Evolutionary conservation across 1,139 yeast species (phyloP), one percentile per base, ranked within the genome.

Genomic region (Diutina pseudorugosa): DNA sequence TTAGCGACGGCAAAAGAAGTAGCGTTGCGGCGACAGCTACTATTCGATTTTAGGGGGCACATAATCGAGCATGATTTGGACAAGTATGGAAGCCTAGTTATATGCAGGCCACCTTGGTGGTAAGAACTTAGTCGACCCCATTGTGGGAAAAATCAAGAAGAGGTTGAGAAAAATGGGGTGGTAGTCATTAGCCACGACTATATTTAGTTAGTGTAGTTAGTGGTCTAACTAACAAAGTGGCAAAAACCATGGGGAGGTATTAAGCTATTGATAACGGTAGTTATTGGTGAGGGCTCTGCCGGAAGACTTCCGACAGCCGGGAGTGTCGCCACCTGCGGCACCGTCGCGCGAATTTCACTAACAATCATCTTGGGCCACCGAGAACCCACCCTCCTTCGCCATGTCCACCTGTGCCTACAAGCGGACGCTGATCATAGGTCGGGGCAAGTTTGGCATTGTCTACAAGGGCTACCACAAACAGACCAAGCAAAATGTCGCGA

Each of bases 391-490:
- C 27, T 14, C 12, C 47, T 19, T 14, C 48, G 36, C 48, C 20
- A 49, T 49, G 51, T 41, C 44, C 25, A 18, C 19, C 27, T 45
- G 49, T 25, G 33, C 27, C 41, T 89, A 82, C 68, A 82, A 83
- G 61, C 77, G 96, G 52, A 86, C 94, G 12, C 98, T 93, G 65
- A 84, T 91, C 47, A 85, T 94, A 23, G 99, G 98, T 6, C 77
- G 95, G 56, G 99, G 99, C 18, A 91, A 90, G 70, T 94, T 93
- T 67, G 99, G 99, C 44, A 85, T 91, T 41, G 99, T 94, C 11
- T 94, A 93, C 68, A 91, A 90, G 64, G 95, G 96, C 11, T 67
- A 75, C 55, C 77, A 83, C 61, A 69, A 75, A 53, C 80, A 75
- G 53, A 79, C 88, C 41, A 84, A 83, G 59, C 85, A 84, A 57